Base-by-base conservation (phyloP, 306 rosid species). In the Cucurbita pepo region DNA sequence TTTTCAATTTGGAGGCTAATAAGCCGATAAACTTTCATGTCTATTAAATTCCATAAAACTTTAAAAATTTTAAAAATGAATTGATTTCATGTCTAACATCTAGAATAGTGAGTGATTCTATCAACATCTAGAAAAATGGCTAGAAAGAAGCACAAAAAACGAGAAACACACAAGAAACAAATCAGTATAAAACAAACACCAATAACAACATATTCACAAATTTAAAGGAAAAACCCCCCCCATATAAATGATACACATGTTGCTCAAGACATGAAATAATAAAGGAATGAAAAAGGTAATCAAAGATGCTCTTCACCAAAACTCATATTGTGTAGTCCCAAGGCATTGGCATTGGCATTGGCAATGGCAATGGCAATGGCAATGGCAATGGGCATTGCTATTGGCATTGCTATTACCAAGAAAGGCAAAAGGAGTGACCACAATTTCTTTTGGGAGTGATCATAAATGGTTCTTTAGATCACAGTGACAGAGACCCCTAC, bases 401-500 rank as follows among this genome's bases (percentile, higher is more conserved):
- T 36, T 14, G 47, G 19, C 48, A 37, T 66, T 66, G 55, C 72
- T 22, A 66, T 45, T 45, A 11, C 55, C 72, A 66, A 66, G 72
- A 66, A 66, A 45, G 45, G 55, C 72, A 19, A 66, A 45, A 66
- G 72, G 72, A 69, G 82, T 83, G 85, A 81, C 76, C 88, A 78
- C 84, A 81, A 66, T 66, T 64, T 50, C 55, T 66, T 66, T 45
- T 66, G 72, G 54, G 72, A 44, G 55, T 47, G 56, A 44, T 66
- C 40, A 66, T 48, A 44, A 66, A 66, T 66, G 72, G 72, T 66
- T 66, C 40, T 66, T 66, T 66, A 66, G 56, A 66, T 66, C 55
- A 21, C 79, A 72, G 10, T 25, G 73, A 69, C 44, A 69, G 57
- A 25, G 73, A 69, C 30, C 72, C 72, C 55, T 22, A 22, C 69